Evolutionary conservation across 352 stramenopile genomes (phyloP), one percentile per base, ranked within the genome.

Genomic region (Blastocystis sp.): DNA sequence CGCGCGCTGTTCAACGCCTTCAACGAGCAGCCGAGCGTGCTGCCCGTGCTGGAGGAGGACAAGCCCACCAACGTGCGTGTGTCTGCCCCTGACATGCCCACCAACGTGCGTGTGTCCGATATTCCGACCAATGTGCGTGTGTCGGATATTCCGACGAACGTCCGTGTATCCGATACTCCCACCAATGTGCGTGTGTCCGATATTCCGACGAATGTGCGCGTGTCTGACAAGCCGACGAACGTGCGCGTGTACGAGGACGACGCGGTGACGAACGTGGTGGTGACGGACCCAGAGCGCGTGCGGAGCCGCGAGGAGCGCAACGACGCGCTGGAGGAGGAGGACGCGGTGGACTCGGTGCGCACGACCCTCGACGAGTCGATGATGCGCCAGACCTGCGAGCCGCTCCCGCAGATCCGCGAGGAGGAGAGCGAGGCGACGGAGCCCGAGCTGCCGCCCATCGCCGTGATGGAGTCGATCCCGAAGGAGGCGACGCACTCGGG

Each of bases 1-100:
- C 64, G 40, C 64, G 43, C 23, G 17, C 28, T 74, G 7, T 74
- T 74, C 11, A 74, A 74, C 64, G 43, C 45, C 21, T 9, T 74
- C 10, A 74, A 74, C 64, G 64, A 74, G 28, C 64, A 74, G 17
- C 64, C 64, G 7, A 34, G 34, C 28, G 34, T n/a, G 23, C 17
- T 9, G 28, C 23, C 34, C 11, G 34, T 9, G 1, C 21, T 52
- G 34, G 64, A 74, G 64, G 34, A 67, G 34, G 61, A 74, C 21
- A 3, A 23, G 34, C 23, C 17, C 64, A 28, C 23, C 11, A 28
- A 28, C 34, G 34, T 14, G 11, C 11, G 62, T 41, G 62, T 28
- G 62, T 17, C 53, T 0, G 11, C 53, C 21, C 53, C 53, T 21
- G 21, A 21, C 53, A 11, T 21, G 11, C 11, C 53, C 53, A 21